These are phyloP conservation scores for Aquilaria yunnanensis DNA, from an alignment of 345 rosid species.

Conservation along the genomic window DNA sequence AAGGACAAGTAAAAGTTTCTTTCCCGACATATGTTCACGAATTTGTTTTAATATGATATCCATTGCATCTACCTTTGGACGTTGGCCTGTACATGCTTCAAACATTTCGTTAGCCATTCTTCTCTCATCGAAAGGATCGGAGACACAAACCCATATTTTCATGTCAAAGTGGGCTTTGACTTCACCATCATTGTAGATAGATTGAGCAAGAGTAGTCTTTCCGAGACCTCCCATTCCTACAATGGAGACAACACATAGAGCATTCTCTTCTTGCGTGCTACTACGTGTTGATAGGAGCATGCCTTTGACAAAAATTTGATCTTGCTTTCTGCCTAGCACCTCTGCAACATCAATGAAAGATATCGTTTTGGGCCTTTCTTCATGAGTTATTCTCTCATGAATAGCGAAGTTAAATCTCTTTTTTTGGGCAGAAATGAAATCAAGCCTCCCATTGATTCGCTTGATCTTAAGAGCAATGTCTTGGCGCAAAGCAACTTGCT, in stretches of 20 bases:
- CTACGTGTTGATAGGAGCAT: slow-evolving; percentile 1
- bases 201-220: slow-evolving; percentile 17
- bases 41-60: background rate
- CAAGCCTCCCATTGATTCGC: background rate
- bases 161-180: slow-evolving; percentile 5
- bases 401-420: too few relatives aligned
- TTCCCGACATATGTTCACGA: background rate
- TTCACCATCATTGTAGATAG: slow-evolving; percentile 3
- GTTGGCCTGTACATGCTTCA: background rate
- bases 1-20: slow-evolving; percentile 16
- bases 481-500: background rate
- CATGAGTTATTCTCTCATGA: background rate
- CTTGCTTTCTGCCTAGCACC: slow-evolving; percentile 12
- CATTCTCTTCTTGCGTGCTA: background rate
- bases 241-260: slow-evolving; percentile 1
- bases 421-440: background rate
- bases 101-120: slow-evolving; percentile 13
- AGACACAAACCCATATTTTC: slow-evolving; percentile 19
- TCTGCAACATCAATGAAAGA: background rate
- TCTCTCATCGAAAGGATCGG: slow-evolving; percentile 11
- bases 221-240: slow-evolving; percentile 21
- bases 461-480: background rate
- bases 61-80: background rate
- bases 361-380: background rate
- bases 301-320: background rate